Conservation (phyloP, 2,329 filamentous ascomycete genomes). For the Didymella segeticola region DNA sequence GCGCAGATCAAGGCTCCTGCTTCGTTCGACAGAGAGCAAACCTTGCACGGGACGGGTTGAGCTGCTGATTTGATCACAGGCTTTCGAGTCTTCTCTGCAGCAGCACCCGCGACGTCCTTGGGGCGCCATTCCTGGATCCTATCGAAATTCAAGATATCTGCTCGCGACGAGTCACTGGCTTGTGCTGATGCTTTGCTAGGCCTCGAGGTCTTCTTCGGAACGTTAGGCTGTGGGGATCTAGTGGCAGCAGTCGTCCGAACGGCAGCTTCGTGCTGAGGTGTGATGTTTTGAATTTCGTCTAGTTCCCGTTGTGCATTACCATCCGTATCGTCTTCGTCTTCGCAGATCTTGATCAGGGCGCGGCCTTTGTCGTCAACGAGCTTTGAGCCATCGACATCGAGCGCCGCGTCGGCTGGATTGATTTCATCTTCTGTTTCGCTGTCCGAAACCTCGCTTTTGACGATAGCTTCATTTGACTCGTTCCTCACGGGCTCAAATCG, state of each 20-base stretch:
- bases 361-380: constrained; percentile 70
- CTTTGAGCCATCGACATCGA: constrained; percentile 69
- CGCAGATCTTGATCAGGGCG: constrained; percentile 76
- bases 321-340: constrained; percentile 64
- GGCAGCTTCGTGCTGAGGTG: constrained; percentile 13
- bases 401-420: constrained; percentile 56
- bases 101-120: neutral
- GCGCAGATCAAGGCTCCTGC: constrained; percentile 64
- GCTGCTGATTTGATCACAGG: constrained; percentile 11
- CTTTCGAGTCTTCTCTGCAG: neutral
- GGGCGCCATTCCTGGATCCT: constrained; percentile 28
- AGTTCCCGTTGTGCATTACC: constrained; percentile 61
- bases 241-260: neutral
- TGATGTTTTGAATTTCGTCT: constrained; percentile 66
- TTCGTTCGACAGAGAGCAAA: constrained; percentile 74
- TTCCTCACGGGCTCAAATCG: constrained; percentile 66
- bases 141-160: constrained; percentile 23
- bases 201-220: neutral
- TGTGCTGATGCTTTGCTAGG: neutral
- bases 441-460: constrained; percentile 45
- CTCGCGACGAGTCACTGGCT: neutral
- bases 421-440: constrained; percentile 47
- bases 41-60: constrained; percentile 54
- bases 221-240: neutral
- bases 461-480: constrained; percentile 44